These are phyloP conservation scores for Euphorbia tirucalli DNA, from an alignment of 345 rosid genomes.

Conservation along the genomic window DNA sequence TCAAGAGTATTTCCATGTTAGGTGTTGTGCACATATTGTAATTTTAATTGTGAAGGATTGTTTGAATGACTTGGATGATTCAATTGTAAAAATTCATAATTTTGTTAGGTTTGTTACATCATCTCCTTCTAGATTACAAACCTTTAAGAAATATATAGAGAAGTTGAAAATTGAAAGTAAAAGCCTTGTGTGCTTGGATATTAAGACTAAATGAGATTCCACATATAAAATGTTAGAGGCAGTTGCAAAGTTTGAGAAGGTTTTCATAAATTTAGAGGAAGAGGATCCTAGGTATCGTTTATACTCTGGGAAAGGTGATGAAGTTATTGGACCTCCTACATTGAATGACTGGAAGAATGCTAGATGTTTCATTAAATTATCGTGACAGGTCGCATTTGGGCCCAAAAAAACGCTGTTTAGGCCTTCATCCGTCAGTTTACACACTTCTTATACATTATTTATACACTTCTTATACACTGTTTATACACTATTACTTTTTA, in stretches of 20 bases:
- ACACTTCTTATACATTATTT: too few species aligned
- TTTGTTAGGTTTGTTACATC: constrained; percentile 7
- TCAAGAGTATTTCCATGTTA: background rate
- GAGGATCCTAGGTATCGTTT: background rate
- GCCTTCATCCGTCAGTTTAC: too few species aligned
- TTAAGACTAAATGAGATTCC: background rate
- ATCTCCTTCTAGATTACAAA: background rate
- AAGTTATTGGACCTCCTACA: background rate
- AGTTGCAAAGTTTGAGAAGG: background rate
- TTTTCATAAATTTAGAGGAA: background rate
- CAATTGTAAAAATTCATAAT: background rate
- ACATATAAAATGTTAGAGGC: background rate
- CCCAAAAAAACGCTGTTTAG: too few species aligned
- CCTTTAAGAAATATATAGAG: background rate
- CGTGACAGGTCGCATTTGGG: too few species aligned
- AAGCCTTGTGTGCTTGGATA: background rate
- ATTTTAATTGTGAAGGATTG: constrained; percentile 4
- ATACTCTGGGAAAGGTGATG: background rate
- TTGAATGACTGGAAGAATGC: background rate
- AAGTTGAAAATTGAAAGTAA: background rate
- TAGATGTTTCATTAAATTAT: too few species aligned
- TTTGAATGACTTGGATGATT: background rate
- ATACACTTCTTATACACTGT: too few species aligned
- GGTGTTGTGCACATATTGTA: background rate
- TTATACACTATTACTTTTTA: too few species aligned